Conservation (phyloP, 2,329 filamentous ascomycete genomes). For the Neofusicoccum cordaticola region DNA sequence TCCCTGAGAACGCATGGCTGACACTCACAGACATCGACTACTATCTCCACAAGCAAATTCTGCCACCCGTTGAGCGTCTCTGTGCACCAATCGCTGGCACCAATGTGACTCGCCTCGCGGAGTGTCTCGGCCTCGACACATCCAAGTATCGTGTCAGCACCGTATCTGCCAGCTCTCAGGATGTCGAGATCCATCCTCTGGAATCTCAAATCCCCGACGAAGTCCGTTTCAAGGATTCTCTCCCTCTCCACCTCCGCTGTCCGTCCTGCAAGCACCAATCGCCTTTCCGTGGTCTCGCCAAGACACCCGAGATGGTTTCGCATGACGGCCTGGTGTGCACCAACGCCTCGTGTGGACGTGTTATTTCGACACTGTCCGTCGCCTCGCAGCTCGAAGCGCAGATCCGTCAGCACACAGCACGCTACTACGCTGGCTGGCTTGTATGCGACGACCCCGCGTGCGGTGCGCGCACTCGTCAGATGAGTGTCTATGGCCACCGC, state of each 20-base stretch:
- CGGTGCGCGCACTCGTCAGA: slow-evolving; percentile 81
- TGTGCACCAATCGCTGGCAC: slow-evolving; percentile 95
- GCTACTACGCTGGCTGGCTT: slow-evolving; percentile 91
- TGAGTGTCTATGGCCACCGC: slow-evolving; percentile 86
- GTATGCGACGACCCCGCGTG: slow-evolving; percentile 87
- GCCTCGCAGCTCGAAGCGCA: slow-evolving; percentile 85
- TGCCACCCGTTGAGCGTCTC: slow-evolving; percentile 94
- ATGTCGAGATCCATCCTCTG: slow-evolving; percentile 74
- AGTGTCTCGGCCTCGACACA: slow-evolving; percentile 89
- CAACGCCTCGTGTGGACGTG: slow-evolving; percentile 58
- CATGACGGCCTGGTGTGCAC: slow-evolving; percentile 74
- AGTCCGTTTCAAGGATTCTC: slow-evolving; percentile 80
- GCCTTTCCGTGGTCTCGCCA: slow-evolving; percentile 72
- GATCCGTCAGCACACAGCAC: slow-evolving; percentile 71
- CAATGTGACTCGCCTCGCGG: slow-evolving; percentile 82
- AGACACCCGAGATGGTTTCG: slow-evolving; percentile 56
- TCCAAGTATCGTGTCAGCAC: slow-evolving; percentile 77
- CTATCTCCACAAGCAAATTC: slow-evolving; percentile 97
- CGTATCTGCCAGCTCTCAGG: slow-evolving; percentile 45
- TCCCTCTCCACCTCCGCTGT: slow-evolving; percentile 74
- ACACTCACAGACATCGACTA: slow-evolving; percentile 73
- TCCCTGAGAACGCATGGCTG: neutral
- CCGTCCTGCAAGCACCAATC: slow-evolving; percentile 71
- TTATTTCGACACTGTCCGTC: slow-evolving; percentile 68
- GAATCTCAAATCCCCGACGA: slow-evolving; percentile 93